phyloP scores from a whole-genome alignment of 129 eudicot species.

The Daucus carota region DNA sequence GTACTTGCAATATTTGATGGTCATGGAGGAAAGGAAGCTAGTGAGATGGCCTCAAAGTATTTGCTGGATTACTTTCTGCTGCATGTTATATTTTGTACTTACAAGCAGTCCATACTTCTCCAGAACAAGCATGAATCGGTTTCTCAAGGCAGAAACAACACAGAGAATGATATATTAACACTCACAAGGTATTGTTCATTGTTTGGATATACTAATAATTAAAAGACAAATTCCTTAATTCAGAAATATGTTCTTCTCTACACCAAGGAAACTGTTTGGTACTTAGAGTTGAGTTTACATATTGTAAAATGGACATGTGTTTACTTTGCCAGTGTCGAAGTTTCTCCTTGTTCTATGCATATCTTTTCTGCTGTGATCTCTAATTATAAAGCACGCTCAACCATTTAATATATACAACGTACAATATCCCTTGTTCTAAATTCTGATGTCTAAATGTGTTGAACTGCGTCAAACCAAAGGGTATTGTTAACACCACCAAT shows the following conservation, averaged over 20 bases:
- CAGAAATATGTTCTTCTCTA: background rate
- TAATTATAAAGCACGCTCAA: background rate
- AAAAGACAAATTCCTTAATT: background rate
- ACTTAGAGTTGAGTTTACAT: background rate
- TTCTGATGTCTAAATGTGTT: background rate
- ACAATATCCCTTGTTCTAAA: background rate
- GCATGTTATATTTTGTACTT: slow-evolving; percentile 27
- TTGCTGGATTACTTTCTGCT: slow-evolving; percentile 41
- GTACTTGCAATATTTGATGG: slow-evolving; percentile 69
- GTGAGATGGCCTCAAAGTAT: slow-evolving; percentile 49
- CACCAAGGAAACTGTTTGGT: background rate
- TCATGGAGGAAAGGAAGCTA: slow-evolving; percentile 73
- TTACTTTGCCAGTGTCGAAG: background rate
- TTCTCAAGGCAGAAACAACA: background rate
- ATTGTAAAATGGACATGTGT: background rate
- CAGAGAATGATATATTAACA: slow-evolving; percentile 6
- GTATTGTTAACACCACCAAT: background rate
- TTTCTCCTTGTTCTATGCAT: background rate
- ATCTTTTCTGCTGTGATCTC: background rate
- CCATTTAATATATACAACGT: background rate
- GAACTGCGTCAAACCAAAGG: background rate
- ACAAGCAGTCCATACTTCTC: slow-evolving; percentile 26
- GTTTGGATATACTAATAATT: background rate
- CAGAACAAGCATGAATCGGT: slow-evolving; percentile 16
- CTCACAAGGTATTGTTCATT: slow-evolving; percentile 14